These are phyloP conservation scores for Rhizodiscina lignyota DNA, from an alignment of 495 filamentous ascomycete genomes.

Conservation along the genomic window DNA sequence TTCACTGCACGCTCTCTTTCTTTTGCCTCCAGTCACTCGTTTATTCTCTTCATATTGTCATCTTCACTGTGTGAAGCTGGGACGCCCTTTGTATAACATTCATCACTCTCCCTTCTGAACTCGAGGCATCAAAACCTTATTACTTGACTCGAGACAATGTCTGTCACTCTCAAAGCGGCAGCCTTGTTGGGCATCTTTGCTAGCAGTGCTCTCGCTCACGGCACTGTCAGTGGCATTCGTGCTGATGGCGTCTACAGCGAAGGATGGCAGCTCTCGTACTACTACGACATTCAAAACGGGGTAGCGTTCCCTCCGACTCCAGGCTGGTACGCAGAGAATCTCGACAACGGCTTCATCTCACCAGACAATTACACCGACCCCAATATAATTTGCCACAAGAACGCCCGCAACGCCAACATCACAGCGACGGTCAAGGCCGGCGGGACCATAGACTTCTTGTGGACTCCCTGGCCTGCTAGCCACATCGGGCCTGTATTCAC, in stretches of 20 bases:
- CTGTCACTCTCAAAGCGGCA: no score
- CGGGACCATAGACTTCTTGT: conserved; percentile 7
- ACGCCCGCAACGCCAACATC: no score
- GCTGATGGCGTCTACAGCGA: conserved; percentile 8
- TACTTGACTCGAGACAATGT: no score
- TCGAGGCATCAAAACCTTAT: no score
- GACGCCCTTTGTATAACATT: no score
- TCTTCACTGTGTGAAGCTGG: no score
- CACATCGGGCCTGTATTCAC: conserved; percentile 12
- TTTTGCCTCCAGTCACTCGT: no score
- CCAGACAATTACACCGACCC: conserved; percentile 18
- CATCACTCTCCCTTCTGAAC: no score
- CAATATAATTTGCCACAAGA: conserved; percentile 54
- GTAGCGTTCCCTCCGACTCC: conserved; percentile 25
- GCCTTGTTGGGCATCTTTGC: no score
- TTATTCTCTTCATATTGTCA: no score
- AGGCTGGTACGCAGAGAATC: conserved; percentile 28
- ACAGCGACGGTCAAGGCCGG: conserved; percentile 6
- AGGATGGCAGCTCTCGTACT: conserved; percentile 32
- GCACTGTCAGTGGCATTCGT: conserved; percentile 9
- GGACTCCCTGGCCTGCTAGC: conserved; percentile 9
- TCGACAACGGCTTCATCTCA: conserved; percentile 40
- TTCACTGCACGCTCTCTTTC: no score
- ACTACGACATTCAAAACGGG: conserved; percentile 27
- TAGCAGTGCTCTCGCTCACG: no score